A percentile compares a stretch with the other conserved stretches of the same genome.
These are phyloP conservation scores for Terana coerulea DNA, from an alignment of 768 basidiomycete species.

Conservation along the genomic window DNA sequence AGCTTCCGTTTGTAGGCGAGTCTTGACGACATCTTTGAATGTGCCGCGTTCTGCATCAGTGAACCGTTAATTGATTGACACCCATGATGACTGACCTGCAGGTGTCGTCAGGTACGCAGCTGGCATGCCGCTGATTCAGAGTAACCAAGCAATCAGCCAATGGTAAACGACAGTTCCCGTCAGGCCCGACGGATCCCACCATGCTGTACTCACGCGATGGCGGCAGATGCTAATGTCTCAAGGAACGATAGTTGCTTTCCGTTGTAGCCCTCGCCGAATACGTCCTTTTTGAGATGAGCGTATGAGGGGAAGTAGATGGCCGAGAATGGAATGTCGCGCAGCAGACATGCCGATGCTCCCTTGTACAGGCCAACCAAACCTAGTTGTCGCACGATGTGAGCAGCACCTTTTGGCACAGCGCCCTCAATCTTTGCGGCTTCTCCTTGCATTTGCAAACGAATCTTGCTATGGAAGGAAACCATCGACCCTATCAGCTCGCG, in stretches of 20 bases:
- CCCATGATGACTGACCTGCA: constrained; percentile 50
- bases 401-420: constrained; percentile 75
- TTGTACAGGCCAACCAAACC: constrained; percentile 92
- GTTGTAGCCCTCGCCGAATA: constrained; percentile 94
- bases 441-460: constrained; percentile 92
- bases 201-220: constrained; percentile 61
- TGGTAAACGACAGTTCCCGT: not conserved
- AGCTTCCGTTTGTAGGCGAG: constrained; percentile 90
- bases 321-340: constrained; percentile 96
- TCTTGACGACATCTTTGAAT: constrained; percentile 89
- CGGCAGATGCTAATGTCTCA: constrained; percentile 83
- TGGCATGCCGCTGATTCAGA: constrained; percentile 82
- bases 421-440: constrained; percentile 89
- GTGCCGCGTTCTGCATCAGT: constrained; percentile 10
- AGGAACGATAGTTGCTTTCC: constrained; percentile 90
- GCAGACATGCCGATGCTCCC: constrained; percentile 88
- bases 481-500: constrained; percentile 2
- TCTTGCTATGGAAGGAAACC: constrained; percentile 55
- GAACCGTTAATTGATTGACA: constrained; percentile 18
- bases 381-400: constrained; percentile 90
- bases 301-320: constrained; percentile 91
- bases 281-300: constrained; percentile 85
- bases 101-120: constrained; percentile 93
- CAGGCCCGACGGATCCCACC: constrained; percentile 12
- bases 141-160: constrained; percentile 2